These are phyloP conservation scores for Mortierella sp. DNA, from an alignment of 371 early-diverging fungal species.

Conservation along the genomic window DNA sequence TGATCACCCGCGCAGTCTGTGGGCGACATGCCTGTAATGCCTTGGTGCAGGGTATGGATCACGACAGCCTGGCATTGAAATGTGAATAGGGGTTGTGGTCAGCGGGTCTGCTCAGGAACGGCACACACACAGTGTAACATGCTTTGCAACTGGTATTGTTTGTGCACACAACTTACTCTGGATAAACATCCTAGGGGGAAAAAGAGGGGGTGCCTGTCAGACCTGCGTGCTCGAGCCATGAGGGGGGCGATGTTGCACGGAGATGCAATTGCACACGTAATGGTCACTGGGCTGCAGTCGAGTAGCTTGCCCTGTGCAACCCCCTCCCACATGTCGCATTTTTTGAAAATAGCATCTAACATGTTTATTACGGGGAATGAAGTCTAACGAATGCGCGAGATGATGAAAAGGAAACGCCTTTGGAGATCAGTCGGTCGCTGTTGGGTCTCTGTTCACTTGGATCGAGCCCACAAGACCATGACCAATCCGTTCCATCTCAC, in stretches of 20 bases:
- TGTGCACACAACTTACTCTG: background rate
- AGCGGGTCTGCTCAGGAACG: conserved; percentile 10
- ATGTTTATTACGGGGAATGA: background rate
- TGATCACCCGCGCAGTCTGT: too few species aligned
- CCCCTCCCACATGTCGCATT: too few species aligned
- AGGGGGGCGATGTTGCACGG: background rate
- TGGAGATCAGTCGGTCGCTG: conserved; percentile 12
- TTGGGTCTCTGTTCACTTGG: conserved; percentile 36
- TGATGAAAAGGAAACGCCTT: conserved; percentile 7
- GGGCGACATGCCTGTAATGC: too few species aligned
- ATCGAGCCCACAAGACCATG: conserved; percentile 45
- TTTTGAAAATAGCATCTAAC: too few species aligned
- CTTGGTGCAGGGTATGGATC: too few species aligned
- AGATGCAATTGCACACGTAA: background rate
- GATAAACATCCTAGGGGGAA: background rate
- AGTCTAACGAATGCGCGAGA: background rate
- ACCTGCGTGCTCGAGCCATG: conserved; percentile 16
- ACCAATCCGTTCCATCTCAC: conserved; percentile 60
- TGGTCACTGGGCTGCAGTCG: too few species aligned
- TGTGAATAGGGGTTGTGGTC: conserved; percentile 1
- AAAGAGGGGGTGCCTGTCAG: background rate
- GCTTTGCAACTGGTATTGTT: conserved; percentile 8
- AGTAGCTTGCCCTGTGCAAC: too few species aligned
- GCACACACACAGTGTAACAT: background rate
- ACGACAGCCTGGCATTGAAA: too few species aligned